Conservation (phyloP, 768 basidiomycete species). For the Chlorophyllum brunneum region DNA sequence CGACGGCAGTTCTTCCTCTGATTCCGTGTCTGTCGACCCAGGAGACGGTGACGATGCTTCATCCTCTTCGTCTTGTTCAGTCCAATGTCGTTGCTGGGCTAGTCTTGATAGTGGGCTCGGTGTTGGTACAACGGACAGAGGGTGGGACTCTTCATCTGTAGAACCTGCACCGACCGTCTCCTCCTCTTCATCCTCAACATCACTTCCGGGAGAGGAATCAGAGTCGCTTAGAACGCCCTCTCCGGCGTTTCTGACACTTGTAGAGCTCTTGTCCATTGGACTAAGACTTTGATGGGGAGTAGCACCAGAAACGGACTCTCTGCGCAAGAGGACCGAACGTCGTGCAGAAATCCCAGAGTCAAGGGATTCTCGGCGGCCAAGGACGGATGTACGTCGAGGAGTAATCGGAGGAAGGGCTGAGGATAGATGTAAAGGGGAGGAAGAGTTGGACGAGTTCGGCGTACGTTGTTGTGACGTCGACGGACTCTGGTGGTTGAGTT, state of each 20-base stretch:
- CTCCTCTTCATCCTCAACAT: conserved; percentile 23
- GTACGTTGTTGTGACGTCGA: conserved; percentile 42
- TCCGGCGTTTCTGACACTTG: conserved; percentile 60
- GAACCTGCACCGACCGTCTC: conserved; percentile 24
- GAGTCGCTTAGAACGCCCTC: conserved; percentile 79
- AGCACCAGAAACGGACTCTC: conserved; percentile 37
- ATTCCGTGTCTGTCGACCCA: conserved; percentile 62
- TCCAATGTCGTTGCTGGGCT: conserved; percentile 51
- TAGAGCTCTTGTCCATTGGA: conserved; percentile 32
- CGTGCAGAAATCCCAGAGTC: conserved; percentile 31
- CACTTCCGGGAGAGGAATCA: conserved; percentile 50
- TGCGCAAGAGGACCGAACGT: conserved; percentile 34
- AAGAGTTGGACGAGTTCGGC: conserved; percentile 53
- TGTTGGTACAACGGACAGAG: conserved; percentile 25
- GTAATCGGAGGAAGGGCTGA: conserved; percentile 43
- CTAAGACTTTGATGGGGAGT: conserved; percentile 29
- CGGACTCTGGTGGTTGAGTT: conserved; percentile 19
- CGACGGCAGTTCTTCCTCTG: conserved; percentile 22
- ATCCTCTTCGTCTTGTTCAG: conserved; percentile 46
- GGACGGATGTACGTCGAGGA: conserved; percentile 34
- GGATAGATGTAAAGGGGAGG: conserved; percentile 49
- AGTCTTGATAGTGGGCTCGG: conserved; percentile 68
- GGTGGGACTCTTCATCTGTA: conserved; percentile 22
- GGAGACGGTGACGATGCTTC: conserved; percentile 60
- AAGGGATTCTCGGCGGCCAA: conserved; percentile 33